Evolutionary conservation across 345 rosid species (phyloP).

Genomic region (Durio zibethinus): DNA sequence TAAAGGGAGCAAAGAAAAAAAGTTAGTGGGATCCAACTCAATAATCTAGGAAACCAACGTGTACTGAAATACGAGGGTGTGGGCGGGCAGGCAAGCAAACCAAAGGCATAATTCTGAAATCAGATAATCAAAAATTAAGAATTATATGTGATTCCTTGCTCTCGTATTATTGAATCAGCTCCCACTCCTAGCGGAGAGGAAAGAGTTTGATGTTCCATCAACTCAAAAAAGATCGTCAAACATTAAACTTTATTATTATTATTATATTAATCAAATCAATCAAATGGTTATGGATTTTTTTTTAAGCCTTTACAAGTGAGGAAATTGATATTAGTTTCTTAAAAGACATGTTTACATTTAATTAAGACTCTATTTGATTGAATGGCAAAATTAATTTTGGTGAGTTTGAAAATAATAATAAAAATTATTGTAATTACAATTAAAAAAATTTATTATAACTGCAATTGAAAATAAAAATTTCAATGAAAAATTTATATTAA

Average conservation of each 20-base stretch:
- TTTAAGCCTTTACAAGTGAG: conserved; percentile 18
- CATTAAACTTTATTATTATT: background rate
- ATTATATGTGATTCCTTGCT: background rate
- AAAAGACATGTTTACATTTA: background rate
- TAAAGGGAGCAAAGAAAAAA: background rate
- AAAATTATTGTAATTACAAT: too few species aligned
- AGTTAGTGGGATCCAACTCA: conserved; percentile 18
- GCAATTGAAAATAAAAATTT: too few species aligned
- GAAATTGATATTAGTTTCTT: conserved; percentile 8
- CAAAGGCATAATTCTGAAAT: background rate
- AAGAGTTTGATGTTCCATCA: conserved; percentile 18
- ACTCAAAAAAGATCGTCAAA: background rate
- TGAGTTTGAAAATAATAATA: too few species aligned
- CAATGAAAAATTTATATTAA: too few species aligned
- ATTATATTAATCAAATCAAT: too few species aligned
- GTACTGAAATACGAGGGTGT: background rate
- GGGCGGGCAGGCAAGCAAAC: background rate
- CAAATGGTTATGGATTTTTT: too few species aligned
- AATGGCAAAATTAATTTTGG: too few species aligned
- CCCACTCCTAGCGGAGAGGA: conserved; percentile 8
- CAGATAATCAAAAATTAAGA: background rate
- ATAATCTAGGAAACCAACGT: conserved; percentile 27
- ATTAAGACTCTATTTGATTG: background rate
- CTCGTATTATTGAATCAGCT: conserved; percentile 27
- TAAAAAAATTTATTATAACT: too few species aligned